phyloP scores from a whole-genome alignment of 176 grass and related monocot species.

The Luzula sylvatica region DNA sequence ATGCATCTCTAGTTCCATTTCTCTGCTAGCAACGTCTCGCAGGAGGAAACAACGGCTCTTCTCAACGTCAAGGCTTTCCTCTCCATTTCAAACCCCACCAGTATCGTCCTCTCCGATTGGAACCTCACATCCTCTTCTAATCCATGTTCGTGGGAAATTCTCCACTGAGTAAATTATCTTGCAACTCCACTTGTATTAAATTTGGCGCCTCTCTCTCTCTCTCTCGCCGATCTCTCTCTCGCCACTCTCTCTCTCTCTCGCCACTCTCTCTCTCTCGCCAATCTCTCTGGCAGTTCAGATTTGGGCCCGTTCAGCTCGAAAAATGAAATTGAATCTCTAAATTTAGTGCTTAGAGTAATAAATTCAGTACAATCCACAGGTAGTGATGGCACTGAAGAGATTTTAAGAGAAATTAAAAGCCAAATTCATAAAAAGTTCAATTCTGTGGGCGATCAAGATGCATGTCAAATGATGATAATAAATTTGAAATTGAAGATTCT shows the following conservation, averaged over 20 bases:
- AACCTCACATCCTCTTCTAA: conserved; percentile 15
- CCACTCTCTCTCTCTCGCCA: too few relatives aligned
- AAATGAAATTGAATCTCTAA: conserved; percentile 82
- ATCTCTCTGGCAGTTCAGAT: too few relatives aligned
- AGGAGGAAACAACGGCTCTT: conserved; percentile 30
- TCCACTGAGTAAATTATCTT: too few relatives aligned
- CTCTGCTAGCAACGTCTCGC: conserved; percentile 4
- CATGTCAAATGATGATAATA: conserved; percentile 27
- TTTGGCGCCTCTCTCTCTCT: too few relatives aligned
- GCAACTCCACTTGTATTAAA: too few relatives aligned
- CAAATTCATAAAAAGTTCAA: conserved; percentile 36
- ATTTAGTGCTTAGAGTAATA: conserved; percentile 39
- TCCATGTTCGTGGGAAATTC: conserved; percentile 52
- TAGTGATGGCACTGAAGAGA: conserved; percentile 25
- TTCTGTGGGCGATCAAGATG: conserved; percentile 22
- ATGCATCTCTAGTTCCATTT: not conserved
- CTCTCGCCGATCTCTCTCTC: too few relatives aligned
- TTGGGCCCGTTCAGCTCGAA: conserved; percentile 62
- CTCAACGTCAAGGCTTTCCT: conserved; percentile 46
- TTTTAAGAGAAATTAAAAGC: conserved; percentile 34
- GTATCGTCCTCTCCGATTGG: conserved; percentile 27
- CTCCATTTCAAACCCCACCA: conserved; percentile 25
- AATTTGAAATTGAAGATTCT: conserved; percentile 39
- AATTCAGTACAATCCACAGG: conserved; percentile 26
- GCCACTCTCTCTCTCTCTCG: too few relatives aligned